phyloP scores from a whole-genome alignment of 176 grass and related monocot species.

The Musa schizocarpa region DNA sequence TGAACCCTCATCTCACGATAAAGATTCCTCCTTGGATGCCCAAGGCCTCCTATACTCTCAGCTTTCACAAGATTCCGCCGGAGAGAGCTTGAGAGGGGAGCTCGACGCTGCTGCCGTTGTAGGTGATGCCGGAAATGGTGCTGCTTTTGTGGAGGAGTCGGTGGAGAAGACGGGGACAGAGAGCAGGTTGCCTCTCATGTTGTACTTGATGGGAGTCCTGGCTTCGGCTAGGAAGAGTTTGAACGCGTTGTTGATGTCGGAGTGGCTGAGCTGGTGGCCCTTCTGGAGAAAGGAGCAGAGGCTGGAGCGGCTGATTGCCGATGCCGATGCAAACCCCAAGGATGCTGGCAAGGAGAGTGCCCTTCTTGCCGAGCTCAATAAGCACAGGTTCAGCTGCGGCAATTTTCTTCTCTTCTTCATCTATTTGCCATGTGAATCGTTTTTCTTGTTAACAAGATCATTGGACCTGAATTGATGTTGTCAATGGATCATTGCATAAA shows the following conservation, averaged over 20 bases:
- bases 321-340: slow-evolving; percentile 77
- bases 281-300: slow-evolving; percentile 66
- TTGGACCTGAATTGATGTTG: too few species aligned
- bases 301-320: slow-evolving; percentile 58
- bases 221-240: slow-evolving; percentile 34
- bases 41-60: background rate
- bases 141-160: slow-evolving; percentile 1
- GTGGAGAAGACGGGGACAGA: slow-evolving; percentile 35
- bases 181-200: slow-evolving; percentile 30
- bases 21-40: background rate
- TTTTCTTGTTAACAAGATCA: too few species aligned
- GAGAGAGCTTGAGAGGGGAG: slow-evolving; percentile 9
- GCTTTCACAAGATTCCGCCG: background rate
- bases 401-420: too few species aligned
- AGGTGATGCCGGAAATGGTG: background rate
- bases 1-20: background rate
- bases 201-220: slow-evolving; percentile 32
- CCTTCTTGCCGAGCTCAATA: slow-evolving; percentile 87
- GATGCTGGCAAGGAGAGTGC: slow-evolving; percentile 61
- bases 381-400: slow-evolving; percentile 44
- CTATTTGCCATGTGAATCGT: too few species aligned
- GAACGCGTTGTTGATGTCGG: slow-evolving; percentile 40
- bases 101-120: background rate
- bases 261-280: slow-evolving; percentile 88
- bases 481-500: too few species aligned